Percentiles rank a stretch among this genome's conserved stretches.
phyloP scores from a whole-genome alignment of 2,329 filamentous ascomycete species.

The Biscogniauxia mediterranea region DNA sequence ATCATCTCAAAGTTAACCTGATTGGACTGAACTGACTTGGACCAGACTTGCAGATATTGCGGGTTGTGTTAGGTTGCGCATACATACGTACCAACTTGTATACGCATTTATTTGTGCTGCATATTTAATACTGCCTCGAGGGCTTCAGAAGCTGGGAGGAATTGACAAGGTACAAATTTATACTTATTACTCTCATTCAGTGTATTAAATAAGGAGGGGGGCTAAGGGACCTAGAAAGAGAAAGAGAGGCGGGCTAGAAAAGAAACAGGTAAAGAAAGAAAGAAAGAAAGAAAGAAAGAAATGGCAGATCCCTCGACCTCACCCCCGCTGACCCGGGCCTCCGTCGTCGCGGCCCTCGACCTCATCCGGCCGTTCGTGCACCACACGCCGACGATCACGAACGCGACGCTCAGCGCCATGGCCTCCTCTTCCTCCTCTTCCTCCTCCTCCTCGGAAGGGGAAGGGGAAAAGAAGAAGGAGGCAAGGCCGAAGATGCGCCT shows the following conservation, averaged over 20 bases:
- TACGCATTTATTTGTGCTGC: no score
- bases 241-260: not conserved
- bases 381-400: constrained; percentile 79
- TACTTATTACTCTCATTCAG: no score
- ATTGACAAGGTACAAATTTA: no score
- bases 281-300: constrained; percentile 1
- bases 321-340: constrained; percentile 68
- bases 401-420: constrained; percentile 68
- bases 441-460: constrained; percentile 44
- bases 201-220: no score
- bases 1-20: no score
- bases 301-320: constrained; percentile 56
- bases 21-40: no score
- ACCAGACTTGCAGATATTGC: no score
- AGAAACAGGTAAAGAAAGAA: not conserved
- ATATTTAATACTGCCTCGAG: no score
- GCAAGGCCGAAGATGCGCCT: constrained; percentile 67
- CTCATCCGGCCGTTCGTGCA: constrained; percentile 77
- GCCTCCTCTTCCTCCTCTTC: constrained; percentile 56
- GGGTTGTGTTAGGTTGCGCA: no score
- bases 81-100: no score
- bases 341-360: constrained; percentile 68
- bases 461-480: constrained; percentile 37
- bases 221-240: no score
- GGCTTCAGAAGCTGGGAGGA: no score